Evolutionary conservation across 2,329 filamentous ascomycete species (phyloP).

Genomic region (Elsinoe necatrix): DNA sequence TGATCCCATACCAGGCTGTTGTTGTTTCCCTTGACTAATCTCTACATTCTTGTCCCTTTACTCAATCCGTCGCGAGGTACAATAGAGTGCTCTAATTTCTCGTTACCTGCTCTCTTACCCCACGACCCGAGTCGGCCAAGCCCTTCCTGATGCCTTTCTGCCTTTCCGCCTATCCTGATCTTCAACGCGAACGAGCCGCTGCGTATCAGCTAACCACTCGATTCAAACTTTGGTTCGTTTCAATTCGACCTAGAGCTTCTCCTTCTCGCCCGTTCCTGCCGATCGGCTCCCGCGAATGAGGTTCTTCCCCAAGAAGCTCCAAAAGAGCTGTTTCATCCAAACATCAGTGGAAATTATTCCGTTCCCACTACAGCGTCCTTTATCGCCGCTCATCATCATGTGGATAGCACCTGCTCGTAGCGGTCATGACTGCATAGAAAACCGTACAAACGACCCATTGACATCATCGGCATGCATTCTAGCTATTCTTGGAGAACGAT

Average conservation of each 20-base stretch:
- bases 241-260: constrained; percentile 5
- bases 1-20: constrained; percentile 6
- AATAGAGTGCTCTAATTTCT: constrained; percentile 1
- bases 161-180: neutral
- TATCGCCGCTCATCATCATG: constrained; percentile 9
- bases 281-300: neutral
- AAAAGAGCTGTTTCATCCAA: constrained; percentile 2
- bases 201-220: neutral
- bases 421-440: neutral
- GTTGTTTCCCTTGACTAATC: neutral
- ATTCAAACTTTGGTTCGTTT: constrained; percentile 8
- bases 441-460: neutral
- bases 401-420: constrained; percentile 7
- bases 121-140: neutral
- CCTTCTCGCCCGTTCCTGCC: constrained; percentile 7
- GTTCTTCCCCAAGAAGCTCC: neutral
- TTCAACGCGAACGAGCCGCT: neutral
- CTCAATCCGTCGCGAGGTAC: constrained; percentile 1
- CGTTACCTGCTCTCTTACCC: neutral
- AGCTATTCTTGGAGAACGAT: neutral
- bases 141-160: neutral
- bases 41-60: neutral
- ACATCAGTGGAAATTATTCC: constrained; percentile 13
- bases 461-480: neutral
- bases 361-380: constrained; percentile 2